These are phyloP conservation scores for Boletus huronensis DNA, from an alignment of 768 basidiomycete genomes.

Conservation along the genomic window DNA sequence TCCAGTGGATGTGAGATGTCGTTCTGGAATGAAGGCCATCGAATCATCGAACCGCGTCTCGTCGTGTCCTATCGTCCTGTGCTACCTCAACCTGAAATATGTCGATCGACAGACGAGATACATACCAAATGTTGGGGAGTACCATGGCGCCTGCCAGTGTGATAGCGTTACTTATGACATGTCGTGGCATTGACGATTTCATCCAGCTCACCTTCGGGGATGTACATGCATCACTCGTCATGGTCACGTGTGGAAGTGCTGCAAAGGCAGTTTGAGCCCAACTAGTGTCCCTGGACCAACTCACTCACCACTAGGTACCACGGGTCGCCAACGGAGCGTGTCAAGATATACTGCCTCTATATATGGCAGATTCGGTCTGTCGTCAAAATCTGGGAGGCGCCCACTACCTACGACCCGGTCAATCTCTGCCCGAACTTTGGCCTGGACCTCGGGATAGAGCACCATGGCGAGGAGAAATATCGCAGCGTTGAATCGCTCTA, in stretches of 20 bases:
- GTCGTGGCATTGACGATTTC: not conserved
- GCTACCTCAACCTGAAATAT: not conserved
- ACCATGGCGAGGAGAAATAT: constrained; percentile 36
- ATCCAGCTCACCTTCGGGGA: constrained; percentile 25
- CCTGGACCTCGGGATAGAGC: constrained; percentile 31
- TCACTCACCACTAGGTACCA: constrained; percentile 26
- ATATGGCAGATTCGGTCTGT: constrained; percentile 30
- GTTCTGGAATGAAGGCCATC: constrained; percentile 50
- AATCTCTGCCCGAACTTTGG: constrained; percentile 32
- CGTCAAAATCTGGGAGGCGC: constrained; percentile 28
- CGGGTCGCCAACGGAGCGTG: constrained; percentile 31
- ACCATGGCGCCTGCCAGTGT: constrained; percentile 23
- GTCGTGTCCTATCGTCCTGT: constrained; percentile 49
- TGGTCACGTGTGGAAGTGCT: constrained; percentile 26
- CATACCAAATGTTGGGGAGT: constrained; percentile 27
- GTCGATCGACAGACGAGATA: not conserved
- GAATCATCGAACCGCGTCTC: constrained; percentile 49
- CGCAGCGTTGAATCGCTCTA: constrained; percentile 16
- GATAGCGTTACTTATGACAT: not conserved
- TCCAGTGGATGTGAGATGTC: constrained; percentile 39
- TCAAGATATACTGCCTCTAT: constrained; percentile 32
- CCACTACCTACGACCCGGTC: constrained; percentile 29
- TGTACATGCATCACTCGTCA: constrained; percentile 27
- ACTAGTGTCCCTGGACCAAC: not conserved
- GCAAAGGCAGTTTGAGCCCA: not conserved